Base-by-base conservation (phyloP, 2,329 filamentous ascomycete species). In the Emergomyces orientalis region DNA sequence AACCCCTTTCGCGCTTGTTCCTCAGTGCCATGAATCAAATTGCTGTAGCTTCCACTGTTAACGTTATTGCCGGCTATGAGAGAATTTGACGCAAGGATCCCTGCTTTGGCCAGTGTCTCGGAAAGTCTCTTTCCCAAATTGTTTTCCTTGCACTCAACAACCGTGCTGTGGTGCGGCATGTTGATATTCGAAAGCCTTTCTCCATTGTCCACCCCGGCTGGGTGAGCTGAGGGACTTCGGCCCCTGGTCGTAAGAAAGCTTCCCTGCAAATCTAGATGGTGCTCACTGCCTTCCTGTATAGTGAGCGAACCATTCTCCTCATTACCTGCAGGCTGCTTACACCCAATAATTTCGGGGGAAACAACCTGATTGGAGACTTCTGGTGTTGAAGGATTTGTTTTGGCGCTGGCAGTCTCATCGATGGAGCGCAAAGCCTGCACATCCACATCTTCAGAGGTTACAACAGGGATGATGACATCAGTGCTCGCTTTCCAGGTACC, bases 101-200 rank as follows among this genome's bases (percentile, higher is more conserved):
- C 63, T 17, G 60, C 59, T 58, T 47, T 62, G 22, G 43, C 60
- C 2, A 64, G 27, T 6, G 56, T 39, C 8, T 43, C 34, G 22
- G 62, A 39, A 14, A 64, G 60, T 32, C 59, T 63, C 58, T 61
- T 62, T 14, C 60, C 65, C 32, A 63, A 51, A 22, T 25, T 55
- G 13, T 43, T 45, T 32, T 37, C 47, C 30, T 11, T 30, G 30
- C 32, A 13, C 43, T 59, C 55, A 30, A 17, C 9, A 39, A 9
- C 39, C 3, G 17, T n/a, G n/a, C 14, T 6, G 19, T 34, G 17
- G 9, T 6, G 25, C 14, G 25, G 25, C 3, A 22, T 45, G 19
- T 59, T 17, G 9, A 34, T 30, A 13, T 32, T 19, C 14, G 39
- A 22, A n/a, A 4, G 19, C 14, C 3, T 34, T 47, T 32, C 41